These are phyloP conservation scores for Pelagophyceae sp. DNA, from an alignment of 352 stramenopile genomes.

Conservation along the genomic window DNA sequence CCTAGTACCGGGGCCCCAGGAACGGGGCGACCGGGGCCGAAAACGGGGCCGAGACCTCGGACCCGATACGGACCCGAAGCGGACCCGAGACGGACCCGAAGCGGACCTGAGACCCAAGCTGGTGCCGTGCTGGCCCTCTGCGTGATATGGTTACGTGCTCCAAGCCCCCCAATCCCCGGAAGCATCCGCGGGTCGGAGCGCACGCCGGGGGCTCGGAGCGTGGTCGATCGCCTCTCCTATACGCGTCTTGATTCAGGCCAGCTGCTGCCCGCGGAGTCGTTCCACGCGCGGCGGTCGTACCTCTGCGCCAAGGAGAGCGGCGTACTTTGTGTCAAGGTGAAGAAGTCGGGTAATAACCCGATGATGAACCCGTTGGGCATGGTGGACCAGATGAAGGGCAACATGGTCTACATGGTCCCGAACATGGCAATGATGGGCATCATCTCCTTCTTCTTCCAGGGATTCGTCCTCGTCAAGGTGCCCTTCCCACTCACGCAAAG, in stretches of 20 bases:
- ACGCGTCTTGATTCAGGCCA: no score
- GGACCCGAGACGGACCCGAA: no score
- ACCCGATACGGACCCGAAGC: no score
- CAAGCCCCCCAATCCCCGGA: no score
- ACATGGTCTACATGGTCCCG: slow-evolving; percentile 96
- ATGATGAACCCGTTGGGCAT: slow-evolving; percentile 90
- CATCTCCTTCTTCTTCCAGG: slow-evolving; percentile 95
- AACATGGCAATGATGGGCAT: slow-evolving; percentile 99
- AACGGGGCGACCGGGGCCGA: no score
- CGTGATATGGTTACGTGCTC: slow-evolving; percentile 22
- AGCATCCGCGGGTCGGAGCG: neutral
- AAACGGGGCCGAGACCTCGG: no score
- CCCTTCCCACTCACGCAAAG: slow-evolving; percentile 93
- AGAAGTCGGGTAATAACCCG: slow-evolving; percentile 76
- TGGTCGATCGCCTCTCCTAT: slow-evolving; percentile 66
- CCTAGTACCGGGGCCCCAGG: no score
- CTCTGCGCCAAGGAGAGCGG: slow-evolving; percentile 52
- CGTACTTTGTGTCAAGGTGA: slow-evolving; percentile 54
- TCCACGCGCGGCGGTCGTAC: slow-evolving; percentile 70
- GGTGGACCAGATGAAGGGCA: slow-evolving; percentile 96
- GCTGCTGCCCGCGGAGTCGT: slow-evolving; percentile 66
- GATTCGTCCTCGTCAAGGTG: slow-evolving; percentile 94
- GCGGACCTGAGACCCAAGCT: no score
- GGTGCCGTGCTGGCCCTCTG: slow-evolving; percentile 33
- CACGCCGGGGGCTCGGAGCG: slow-evolving; percentile 45